phyloP scores from a whole-genome alignment of 306 rosid genomes.

The Prunus kanzakura region DNA sequence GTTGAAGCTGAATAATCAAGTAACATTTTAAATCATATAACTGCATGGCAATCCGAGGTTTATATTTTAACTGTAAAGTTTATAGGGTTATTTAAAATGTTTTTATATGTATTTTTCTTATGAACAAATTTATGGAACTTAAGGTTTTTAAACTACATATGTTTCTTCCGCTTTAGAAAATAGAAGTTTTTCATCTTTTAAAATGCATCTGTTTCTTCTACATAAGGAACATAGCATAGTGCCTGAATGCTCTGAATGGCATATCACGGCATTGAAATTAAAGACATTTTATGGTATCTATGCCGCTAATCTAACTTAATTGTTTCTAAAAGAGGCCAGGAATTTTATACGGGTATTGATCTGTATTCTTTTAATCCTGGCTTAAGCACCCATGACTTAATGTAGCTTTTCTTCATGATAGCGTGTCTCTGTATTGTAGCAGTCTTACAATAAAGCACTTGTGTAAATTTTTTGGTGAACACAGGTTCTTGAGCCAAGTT shows the following conservation, averaged over 20 bases:
- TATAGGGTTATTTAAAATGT: background rate
- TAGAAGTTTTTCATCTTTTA: too few species aligned
- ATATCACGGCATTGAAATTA: too few species aligned
- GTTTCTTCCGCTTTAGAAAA: background rate
- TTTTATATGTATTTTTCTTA: background rate
- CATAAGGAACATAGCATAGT: background rate
- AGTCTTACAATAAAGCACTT: background rate
- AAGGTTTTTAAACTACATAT: background rate
- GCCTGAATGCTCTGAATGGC: background rate
- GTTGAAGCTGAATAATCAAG: too few species aligned
- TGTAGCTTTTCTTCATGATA: background rate
- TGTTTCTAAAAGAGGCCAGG: background rate
- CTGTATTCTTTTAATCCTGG: background rate
- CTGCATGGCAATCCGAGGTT: too few species aligned
- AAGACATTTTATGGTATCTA: background rate
- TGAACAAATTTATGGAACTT: background rate
- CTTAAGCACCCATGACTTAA: background rate
- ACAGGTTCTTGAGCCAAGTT: conserved; percentile 94
- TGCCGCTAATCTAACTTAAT: background rate
- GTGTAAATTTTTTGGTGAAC: conserved; percentile 20
- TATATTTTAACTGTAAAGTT: background rate
- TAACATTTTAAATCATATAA: too few species aligned
- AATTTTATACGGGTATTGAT: background rate
- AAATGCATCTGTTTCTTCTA: background rate
- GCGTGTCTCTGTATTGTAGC: background rate